Evolutionary conservation across 2,329 filamentous ascomycete species (phyloP), one percentile per base, ranked within the genome.

Genomic region (Coniella vitis): DNA sequence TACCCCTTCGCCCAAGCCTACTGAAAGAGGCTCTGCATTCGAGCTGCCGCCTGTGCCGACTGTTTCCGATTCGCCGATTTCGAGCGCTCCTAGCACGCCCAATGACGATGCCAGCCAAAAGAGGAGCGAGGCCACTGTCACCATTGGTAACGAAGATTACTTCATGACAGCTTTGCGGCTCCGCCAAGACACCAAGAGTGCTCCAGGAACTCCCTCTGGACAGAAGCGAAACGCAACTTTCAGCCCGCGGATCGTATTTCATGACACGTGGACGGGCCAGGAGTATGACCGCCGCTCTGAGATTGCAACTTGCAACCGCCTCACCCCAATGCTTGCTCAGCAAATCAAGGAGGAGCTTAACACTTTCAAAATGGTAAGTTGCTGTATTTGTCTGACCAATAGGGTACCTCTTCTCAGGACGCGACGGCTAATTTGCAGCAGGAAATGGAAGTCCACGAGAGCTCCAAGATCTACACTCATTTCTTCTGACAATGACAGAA

Each of bases 391-490:
- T n/a, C n/a, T n/a, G n/a, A n/a, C 12, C 19, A 8, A 35, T 7
- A 9, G 10, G 25, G 39, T 12, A 17, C 13, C 36, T 16, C 12
- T 16, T 63, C 65, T 40, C 40, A 59, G 56, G 53, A 32, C 29
- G 39, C 42, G 54, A 73, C 79, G 66, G 79, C 59, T 35, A 16
- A n/a, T 9, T 10, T 14, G 3, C 14, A 47, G 35, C 54, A 97
- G 93, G 93, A 98, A 74, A 98, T 98, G 93, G 93, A 97, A 75
- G 93, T 98, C 61, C 93, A 98, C 68, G 93, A 97, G 71, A 88
- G 86, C 66, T 97, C 93, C 58, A 98, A 97, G 74, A 90, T 96
- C 63, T 96, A 98, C 76, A 98, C 93, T 60, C 93, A 98, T 78
- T 98, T 98, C 79, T 97, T 98, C 77, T 98, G 81, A 91, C 69